Evolutionary conservation across 2,329 filamentous ascomycete species (phyloP).

Genomic region (Colletotrichum aenigma): DNA sequence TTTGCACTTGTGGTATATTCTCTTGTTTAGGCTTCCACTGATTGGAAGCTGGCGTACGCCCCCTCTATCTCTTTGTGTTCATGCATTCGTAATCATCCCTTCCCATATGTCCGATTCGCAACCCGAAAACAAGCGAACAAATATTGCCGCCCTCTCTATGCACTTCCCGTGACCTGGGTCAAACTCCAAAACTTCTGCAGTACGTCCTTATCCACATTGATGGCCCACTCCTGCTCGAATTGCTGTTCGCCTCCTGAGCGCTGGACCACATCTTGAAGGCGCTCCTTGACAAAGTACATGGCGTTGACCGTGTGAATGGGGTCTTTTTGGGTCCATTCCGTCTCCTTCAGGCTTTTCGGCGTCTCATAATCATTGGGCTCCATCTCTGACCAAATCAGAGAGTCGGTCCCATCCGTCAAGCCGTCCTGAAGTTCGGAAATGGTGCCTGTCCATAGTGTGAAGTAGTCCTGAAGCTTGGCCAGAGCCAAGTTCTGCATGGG

Average conservation of each 20-base stretch:
- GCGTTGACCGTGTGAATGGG: conserved; percentile 71
- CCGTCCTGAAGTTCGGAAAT: conserved; percentile 70
- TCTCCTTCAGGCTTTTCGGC: conserved; percentile 57
- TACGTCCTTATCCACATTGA: conserved; percentile 78
- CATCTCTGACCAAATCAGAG: conserved; percentile 49
- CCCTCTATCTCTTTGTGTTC: neutral
- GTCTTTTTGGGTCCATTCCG: conserved; percentile 61
- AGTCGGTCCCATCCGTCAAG: conserved; percentile 54
- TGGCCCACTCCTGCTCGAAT: conserved; percentile 72
- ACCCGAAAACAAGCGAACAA: neutral
- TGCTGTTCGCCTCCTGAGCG: conserved; percentile 65
- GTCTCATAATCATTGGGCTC: conserved; percentile 59
- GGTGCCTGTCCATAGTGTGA: conserved; percentile 77
- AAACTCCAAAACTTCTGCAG: conserved; percentile 60
- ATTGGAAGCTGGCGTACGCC: neutral
- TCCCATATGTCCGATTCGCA: neutral
- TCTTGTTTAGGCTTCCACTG: neutral
- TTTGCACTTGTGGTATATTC: neutral
- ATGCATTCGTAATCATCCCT: conserved; percentile 13
- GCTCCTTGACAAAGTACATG: conserved; percentile 66
- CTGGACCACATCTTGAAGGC: conserved; percentile 63
- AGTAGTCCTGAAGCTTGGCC: conserved; percentile 70
- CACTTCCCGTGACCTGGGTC: neutral
- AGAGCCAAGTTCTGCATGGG: conserved; percentile 64
- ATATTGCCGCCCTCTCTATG: neutral